Conservation (phyloP, 257 asterid genomes). For the Solanum verrucosum region DNA sequence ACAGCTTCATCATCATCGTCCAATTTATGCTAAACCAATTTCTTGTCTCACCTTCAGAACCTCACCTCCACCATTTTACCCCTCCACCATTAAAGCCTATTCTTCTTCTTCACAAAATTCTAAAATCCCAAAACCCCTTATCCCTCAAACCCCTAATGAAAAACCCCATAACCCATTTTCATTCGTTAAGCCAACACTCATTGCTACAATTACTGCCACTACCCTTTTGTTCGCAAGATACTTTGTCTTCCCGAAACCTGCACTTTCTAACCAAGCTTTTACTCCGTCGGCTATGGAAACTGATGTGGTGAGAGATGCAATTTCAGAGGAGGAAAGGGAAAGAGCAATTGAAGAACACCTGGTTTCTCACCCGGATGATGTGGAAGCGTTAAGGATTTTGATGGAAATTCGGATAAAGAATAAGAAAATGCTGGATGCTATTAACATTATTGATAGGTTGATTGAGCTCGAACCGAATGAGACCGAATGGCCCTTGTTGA, state of each 20-base stretch:
- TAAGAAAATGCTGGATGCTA: conserved; percentile 49
- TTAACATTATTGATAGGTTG: conserved; percentile 40
- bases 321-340: conserved; percentile 38
- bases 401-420: conserved; percentile 68
- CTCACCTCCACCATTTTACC: conserved; percentile 1
- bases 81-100: not conserved
- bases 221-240: conserved; percentile 15
- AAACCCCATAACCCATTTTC: not conserved
- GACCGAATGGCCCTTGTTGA: conserved; percentile 77
- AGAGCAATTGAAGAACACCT: conserved; percentile 35
- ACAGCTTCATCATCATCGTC: conserved; percentile 7
- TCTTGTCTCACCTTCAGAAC: conserved; percentile 16
- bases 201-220: conserved; percentile 20
- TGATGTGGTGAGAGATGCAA: conserved; percentile 10
- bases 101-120: not conserved
- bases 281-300: conserved; percentile 28
- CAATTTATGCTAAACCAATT: conserved; percentile 11
- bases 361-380: conserved; percentile 43
- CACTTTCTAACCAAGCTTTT: not conserved
- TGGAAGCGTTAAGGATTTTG: conserved; percentile 34
- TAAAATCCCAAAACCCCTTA: not conserved
- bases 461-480: conserved; percentile 68
- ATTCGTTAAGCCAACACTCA: conserved; percentile 12
- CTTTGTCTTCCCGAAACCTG: conserved; percentile 11
- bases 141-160: not conserved